Evolutionary conservation across 73 alveolate species (phyloP).

Genomic region (Symbiodinium natans): DNA sequence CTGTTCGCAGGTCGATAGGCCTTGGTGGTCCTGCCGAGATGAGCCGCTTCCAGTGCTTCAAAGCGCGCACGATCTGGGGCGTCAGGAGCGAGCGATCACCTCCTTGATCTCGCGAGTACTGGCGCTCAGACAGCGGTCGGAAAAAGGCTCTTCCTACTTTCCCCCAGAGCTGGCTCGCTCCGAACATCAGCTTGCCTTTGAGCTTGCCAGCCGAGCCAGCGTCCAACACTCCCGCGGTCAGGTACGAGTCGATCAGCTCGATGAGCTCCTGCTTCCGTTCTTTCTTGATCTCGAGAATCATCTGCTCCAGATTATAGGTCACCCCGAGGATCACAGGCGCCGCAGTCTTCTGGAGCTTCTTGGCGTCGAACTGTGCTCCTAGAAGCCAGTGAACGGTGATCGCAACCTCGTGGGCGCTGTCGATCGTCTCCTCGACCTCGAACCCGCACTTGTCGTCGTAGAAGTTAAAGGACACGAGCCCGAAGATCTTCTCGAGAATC

Average conservation of each 20-base stretch:
- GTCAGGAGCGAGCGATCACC: not conserved
- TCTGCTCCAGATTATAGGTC: not conserved
- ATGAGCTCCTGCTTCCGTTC: not conserved
- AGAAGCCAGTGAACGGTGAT: slow-evolving; percentile 7
- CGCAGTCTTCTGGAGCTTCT: not conserved
- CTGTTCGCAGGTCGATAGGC: not conserved
- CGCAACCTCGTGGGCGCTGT: not conserved
- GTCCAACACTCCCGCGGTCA: not conserved
- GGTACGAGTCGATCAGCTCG: not conserved
- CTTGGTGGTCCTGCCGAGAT: not conserved
- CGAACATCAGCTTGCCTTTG: slow-evolving; percentile 48
- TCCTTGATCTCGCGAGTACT: not conserved
- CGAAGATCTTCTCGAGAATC: not conserved
- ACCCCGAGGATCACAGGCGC: slow-evolving; percentile 26
- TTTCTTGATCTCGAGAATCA: not conserved
- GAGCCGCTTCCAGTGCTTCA: not conserved
- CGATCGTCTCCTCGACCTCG: not conserved
- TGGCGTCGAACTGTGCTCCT: not conserved
- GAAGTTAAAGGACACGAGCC: slow-evolving; percentile 16
- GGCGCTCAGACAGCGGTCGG: slow-evolving; percentile 30
- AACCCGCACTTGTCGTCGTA: slow-evolving; percentile 48
- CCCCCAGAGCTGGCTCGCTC: slow-evolving; percentile 30
- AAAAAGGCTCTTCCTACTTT: slow-evolving; percentile 46
- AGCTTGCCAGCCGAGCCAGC: slow-evolving; percentile 47
- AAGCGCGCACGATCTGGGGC: not conserved